These are phyloP conservation scores for Globisporangium spinosum DNA, from an alignment of 352 stramenopile species.

Conservation along the genomic window DNA sequence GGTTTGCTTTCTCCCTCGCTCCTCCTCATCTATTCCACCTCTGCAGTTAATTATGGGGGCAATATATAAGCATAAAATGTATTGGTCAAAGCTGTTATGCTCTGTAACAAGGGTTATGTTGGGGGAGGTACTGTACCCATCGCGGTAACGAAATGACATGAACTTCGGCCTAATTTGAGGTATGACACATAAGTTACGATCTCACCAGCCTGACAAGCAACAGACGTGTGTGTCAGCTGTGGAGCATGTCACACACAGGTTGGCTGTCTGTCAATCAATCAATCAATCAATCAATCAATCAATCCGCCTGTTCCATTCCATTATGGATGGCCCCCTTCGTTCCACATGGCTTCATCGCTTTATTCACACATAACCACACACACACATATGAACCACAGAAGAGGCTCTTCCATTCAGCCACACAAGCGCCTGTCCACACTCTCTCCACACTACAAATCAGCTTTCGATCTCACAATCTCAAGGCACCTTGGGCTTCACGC, in stretches of 20 bases:
- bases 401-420: neutral
- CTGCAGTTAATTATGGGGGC: neutral
- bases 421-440: neutral
- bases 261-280: neutral
- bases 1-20: neutral
- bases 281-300: neutral
- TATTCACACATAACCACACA: neutral
- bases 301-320: neutral
- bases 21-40: neutral
- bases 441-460: neutral
- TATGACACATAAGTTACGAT: neutral
- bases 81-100: no score
- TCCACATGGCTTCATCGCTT: neutral
- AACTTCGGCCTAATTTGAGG: neutral
- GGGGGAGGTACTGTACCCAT: neutral
- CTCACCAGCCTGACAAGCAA: neutral
- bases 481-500: slow-evolving; percentile 25
- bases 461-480: slow-evolving; percentile 7
- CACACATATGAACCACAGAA: neutral
- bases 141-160: neutral
- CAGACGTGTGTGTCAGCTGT: neutral
- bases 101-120: neutral
- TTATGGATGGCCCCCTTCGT: neutral
- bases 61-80: no score
- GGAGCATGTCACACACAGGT: neutral